These are phyloP conservation scores for Ceratobasidium sp. DNA, from an alignment of 1,284 basidiomycete species.

Conservation along the genomic window DNA sequence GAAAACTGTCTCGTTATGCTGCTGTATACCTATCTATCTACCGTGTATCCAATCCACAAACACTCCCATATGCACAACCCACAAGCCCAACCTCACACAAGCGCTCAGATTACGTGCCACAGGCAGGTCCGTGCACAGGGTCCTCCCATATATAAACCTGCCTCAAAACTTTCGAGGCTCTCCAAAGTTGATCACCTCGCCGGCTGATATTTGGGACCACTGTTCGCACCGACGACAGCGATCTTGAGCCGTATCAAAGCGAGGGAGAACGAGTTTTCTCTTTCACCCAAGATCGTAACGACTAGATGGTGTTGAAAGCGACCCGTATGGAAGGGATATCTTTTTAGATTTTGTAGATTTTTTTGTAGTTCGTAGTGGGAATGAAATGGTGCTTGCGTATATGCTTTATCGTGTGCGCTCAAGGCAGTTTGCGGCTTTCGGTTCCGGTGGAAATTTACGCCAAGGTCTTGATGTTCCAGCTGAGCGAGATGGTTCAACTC, in stretches of 20 bases:
- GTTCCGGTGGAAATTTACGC: not conserved
- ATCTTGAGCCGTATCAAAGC: slow-evolving; percentile 41
- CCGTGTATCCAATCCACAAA: slow-evolving; percentile 3
- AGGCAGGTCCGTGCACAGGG: slow-evolving; percentile 24
- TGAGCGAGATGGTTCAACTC: no score
- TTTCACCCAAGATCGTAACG: slow-evolving; percentile 43
- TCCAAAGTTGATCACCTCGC: slow-evolving; percentile 41
- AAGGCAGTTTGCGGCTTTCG: no score
- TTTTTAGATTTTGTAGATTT: slow-evolving; percentile 8
- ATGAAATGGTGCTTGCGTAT: not conserved
- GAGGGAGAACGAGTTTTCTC: slow-evolving; percentile 40
- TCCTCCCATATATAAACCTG: slow-evolving; percentile 6
- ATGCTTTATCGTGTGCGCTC: not conserved
- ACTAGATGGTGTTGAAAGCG: slow-evolving; percentile 40
- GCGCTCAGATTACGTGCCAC: slow-evolving; percentile 2
- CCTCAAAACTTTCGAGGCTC: not conserved
- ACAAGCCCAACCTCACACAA: not conserved
- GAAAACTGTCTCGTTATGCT: no score
- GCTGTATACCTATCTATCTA: not conserved
- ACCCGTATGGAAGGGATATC: slow-evolving; percentile 43
- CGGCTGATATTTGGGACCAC: slow-evolving; percentile 42
- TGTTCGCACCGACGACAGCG: slow-evolving; percentile 33
- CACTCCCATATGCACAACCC: not conserved
- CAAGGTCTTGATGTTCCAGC: no score
- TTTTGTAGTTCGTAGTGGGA: not conserved